Conservation (phyloP, 140 eudicot species). For the Flaveria floridana region DNA sequence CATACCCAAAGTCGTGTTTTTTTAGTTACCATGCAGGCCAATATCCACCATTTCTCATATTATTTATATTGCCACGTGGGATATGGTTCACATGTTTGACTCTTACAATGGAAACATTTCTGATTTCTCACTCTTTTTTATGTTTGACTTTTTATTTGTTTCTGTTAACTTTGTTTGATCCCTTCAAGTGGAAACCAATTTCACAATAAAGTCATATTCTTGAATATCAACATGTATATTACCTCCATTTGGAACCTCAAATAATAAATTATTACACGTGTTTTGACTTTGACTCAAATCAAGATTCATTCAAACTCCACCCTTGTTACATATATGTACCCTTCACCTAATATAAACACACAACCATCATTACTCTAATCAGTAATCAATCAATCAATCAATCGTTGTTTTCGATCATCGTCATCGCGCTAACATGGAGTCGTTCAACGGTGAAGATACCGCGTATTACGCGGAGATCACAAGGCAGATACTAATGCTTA, state of each 20-base stretch:
- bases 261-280: neutral
- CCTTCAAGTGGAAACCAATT: constrained; percentile 28
- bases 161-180: constrained; percentile 29
- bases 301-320: constrained; percentile 20
- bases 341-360: neutral
- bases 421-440: neutral
- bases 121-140: neutral
- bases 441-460: constrained; percentile 2
- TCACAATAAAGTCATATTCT: constrained; percentile 30
- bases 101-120: constrained; percentile 10
- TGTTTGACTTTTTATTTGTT: constrained; percentile 33
- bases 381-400: neutral
- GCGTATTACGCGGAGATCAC: constrained; percentile 29
- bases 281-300: constrained; percentile 21
- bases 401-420: neutral
- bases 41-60: constrained; percentile 25
- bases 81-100: constrained; percentile 30
- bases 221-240: constrained; percentile 8
- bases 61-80: constrained; percentile 3
- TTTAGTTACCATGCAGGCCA: constrained; percentile 25
- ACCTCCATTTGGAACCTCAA: constrained; percentile 32
- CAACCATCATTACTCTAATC: neutral
- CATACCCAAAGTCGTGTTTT: neutral
- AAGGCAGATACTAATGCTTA: constrained; percentile 28
- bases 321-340: neutral